These are phyloP conservation scores for Porcisia hertigi DNA, from an alignment of 208 protist species.

Conservation along the genomic window DNA sequence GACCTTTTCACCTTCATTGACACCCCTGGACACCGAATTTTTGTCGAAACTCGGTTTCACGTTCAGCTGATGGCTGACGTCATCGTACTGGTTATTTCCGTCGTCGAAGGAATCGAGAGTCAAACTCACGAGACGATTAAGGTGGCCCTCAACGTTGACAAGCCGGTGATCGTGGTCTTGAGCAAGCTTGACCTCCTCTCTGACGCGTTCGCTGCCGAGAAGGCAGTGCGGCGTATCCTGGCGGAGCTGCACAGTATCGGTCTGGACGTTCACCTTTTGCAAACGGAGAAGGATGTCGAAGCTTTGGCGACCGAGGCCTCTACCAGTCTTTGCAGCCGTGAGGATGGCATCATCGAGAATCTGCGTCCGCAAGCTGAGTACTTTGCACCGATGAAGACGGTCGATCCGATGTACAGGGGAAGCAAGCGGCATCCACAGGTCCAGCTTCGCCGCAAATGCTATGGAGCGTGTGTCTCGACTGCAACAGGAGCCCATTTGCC, in stretches of 20 bases:
- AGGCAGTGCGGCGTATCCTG: constrained; percentile 45
- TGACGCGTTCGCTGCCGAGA: constrained; percentile 46
- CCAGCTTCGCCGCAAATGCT: constrained; percentile 64
- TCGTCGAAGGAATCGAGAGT: constrained; percentile 74
- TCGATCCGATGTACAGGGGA: constrained; percentile 70
- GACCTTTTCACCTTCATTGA: constrained; percentile 86
- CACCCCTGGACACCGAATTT: constrained; percentile 86
- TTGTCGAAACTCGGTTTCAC: constrained; percentile 82
- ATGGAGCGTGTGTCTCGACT: constrained; percentile 83
- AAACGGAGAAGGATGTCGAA: constrained; percentile 42
- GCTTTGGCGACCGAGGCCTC: constrained; percentile 13
- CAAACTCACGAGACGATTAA: constrained; percentile 90
- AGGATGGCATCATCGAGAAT: constrained; percentile 3
- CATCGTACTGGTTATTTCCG: constrained; percentile 81
- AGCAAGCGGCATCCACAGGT: constrained; percentile 67
- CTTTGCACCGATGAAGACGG: constrained; percentile 69
- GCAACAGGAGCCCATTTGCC: constrained; percentile 48
- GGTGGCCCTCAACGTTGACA: constrained; percentile 83
- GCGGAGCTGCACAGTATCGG: constrained; percentile 56
- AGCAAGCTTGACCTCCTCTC: constrained; percentile 89
- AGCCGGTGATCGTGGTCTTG: constrained; percentile 83
- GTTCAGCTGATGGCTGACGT: constrained; percentile 69
- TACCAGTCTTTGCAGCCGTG: neutral
- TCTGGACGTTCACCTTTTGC: constrained; percentile 67
- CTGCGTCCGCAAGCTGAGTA: constrained; percentile 20